Percentiles rank a stretch among this genome's conserved stretches.
These are phyloP conservation scores for Penicillium turbatum DNA, from an alignment of 495 filamentous ascomycete species.

Conservation along the genomic window DNA sequence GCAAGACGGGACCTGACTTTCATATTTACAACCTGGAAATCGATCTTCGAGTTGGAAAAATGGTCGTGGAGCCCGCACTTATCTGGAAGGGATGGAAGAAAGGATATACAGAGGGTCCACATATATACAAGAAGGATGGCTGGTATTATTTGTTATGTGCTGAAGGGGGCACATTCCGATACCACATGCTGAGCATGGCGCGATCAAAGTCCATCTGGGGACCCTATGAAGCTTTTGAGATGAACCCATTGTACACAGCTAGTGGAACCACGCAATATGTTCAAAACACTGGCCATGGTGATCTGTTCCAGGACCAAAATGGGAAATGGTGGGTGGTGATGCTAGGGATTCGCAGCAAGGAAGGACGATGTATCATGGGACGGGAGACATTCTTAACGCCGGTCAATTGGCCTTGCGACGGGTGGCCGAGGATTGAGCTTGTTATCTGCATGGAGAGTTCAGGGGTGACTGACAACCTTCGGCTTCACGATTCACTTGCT, in stretches of 20 bases:
- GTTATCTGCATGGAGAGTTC: slow-evolving; percentile 15
- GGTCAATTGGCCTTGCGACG: slow-evolving; percentile 43
- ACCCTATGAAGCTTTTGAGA: slow-evolving; percentile 49
- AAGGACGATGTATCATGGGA: slow-evolving; percentile 54
- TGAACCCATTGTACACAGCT: slow-evolving; percentile 54
- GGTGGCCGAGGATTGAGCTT: slow-evolving; percentile 25
- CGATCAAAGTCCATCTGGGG: slow-evolving; percentile 48
- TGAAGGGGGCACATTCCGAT: slow-evolving; percentile 54
- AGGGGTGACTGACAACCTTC: neutral
- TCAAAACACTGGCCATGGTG: slow-evolving; percentile 38
- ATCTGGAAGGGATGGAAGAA: slow-evolving; percentile 51
- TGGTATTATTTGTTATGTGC: slow-evolving; percentile 63
- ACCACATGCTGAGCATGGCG: slow-evolving; percentile 52
- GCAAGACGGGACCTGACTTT: slow-evolving; percentile 13
- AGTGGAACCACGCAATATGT: slow-evolving; percentile 39
- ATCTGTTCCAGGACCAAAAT: slow-evolving; percentile 39
- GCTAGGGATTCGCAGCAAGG: slow-evolving; percentile 40
- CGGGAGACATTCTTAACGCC: slow-evolving; percentile 54
- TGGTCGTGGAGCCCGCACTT: slow-evolving; percentile 25
- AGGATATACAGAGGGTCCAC: slow-evolving; percentile 53
- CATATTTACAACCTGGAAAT: slow-evolving; percentile 30
- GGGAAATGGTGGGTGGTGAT: slow-evolving; percentile 54
- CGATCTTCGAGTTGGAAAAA: slow-evolving; percentile 40
- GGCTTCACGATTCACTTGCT: neutral
- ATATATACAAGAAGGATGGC: slow-evolving; percentile 57